Base-by-base conservation (phyloP, 768 basidiomycete species). In the Hericium alpestre region DNA sequence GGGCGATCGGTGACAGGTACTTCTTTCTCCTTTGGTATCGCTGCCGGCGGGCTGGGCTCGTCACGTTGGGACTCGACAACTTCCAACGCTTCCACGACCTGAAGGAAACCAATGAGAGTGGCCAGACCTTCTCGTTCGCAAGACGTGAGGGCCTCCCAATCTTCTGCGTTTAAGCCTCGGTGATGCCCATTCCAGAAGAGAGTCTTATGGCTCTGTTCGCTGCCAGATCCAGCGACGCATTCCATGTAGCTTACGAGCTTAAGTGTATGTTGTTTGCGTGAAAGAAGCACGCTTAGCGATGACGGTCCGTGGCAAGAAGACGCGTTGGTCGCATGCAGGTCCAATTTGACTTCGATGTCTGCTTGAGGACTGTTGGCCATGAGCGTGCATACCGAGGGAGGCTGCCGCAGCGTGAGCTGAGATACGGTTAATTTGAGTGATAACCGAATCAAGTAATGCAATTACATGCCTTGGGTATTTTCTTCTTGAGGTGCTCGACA, bases 401-500 rank as follows among this genome's bases (percentile, higher is more conserved):
- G 55, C 43, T 70, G 65, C 56, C 76, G 70, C 55, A 75, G 57
- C 16, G 75, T 67, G 23, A 79, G 63, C 78, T 80, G 53, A 32
- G 9, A 32, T 10, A 32, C 2, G 32, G 9, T 32, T 7, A 32
- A 10, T 32, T 10, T 32, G 32, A 10, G 32, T 32, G 9, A 32
- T 32, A 10, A 32, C 32, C 32, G 32, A 32, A 8, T 32, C 1
- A 32, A 7, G 2, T 32, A 10, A 32, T 32, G 32, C 6, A 32
- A 7, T 32, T 32, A 32, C 32, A 13, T 57, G 80, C 82, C 70
- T 73, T 74, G 2, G 82, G 79, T n/a, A 79, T 77, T 25, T 76
- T 71, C 58, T 75, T 72, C 59, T 78, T 82, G 27, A 82, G 70
- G 56, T 77, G 73, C 43, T 76, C 72, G 2, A 82, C 67, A 20